phyloP scores from a whole-genome alignment of 495 filamentous ascomycete species.

The Lophiotrema nucula region DNA sequence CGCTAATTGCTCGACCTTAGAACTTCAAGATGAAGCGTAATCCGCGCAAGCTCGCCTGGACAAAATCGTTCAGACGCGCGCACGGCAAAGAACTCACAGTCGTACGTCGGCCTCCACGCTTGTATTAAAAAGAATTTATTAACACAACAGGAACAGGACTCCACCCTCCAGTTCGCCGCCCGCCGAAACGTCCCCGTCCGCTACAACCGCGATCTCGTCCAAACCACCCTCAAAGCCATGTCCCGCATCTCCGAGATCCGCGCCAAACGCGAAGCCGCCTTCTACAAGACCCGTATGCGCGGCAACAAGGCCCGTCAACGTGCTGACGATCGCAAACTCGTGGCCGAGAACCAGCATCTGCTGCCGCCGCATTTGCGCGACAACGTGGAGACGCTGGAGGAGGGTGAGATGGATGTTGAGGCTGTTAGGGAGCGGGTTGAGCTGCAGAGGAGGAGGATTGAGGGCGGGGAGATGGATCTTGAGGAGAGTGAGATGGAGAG shows the following conservation, averaged over 20 bases:
- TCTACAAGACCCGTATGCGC: conserved; percentile 88
- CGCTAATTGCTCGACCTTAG: no score
- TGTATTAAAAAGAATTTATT: no score
- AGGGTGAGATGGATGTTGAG: conserved; percentile 45
- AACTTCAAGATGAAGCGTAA: conserved; percentile 92
- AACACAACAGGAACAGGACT: no score
- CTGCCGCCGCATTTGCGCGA: conserved; percentile 51
- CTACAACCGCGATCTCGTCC: conserved; percentile 88
- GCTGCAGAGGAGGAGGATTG: conserved; percentile 43
- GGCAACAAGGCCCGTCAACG: conserved; percentile 81
- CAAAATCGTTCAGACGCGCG: conserved; percentile 40
- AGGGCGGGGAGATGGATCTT: conserved; percentile 18
- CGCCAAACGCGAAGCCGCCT: conserved; percentile 74
- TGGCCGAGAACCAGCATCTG: conserved; percentile 88
- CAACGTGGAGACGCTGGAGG: conserved; percentile 51
- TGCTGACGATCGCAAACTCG: conserved; percentile 77
- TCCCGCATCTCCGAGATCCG: conserved; percentile 86
- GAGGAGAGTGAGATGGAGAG: conserved; percentile 22
- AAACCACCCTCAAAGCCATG: conserved; percentile 87
- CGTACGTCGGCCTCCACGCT: no score
- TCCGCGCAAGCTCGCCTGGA: conserved; percentile 58
- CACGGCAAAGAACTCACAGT: conserved; percentile 68
- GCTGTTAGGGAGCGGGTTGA: conserved; percentile 40
- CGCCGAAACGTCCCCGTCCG: conserved; percentile 92
- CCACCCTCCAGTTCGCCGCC: conserved; percentile 83